phyloP scores from a whole-genome alignment of 306 rosid genomes.

The Pterocarpus santalinus region DNA sequence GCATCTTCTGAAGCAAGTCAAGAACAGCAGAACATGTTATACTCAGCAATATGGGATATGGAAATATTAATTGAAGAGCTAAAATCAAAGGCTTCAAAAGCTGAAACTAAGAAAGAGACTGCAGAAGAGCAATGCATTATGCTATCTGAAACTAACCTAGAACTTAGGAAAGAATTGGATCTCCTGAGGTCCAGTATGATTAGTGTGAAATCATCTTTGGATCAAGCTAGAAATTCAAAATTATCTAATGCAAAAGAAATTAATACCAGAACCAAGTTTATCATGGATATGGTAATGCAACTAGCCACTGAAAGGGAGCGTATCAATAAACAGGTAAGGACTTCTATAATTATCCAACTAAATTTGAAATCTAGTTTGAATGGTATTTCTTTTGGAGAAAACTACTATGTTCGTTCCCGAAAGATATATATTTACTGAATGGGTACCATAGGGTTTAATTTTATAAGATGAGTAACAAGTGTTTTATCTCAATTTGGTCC shows the following conservation, averaged over 20 bases:
- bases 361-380: neutral
- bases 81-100: constrained; percentile 84
- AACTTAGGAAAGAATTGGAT: constrained; percentile 71
- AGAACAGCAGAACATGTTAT: constrained; percentile 97
- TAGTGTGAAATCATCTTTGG: constrained; percentile 71
- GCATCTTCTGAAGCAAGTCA: constrained; percentile 90
- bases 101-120: constrained; percentile 74
- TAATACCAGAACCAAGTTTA: constrained; percentile 60
- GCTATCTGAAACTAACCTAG: constrained; percentile 72
- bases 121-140: constrained; percentile 68
- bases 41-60: constrained; percentile 98
- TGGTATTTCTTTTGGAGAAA: neutral
- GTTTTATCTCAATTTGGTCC: constrained; percentile 12
- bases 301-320: constrained; percentile 80
- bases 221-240: constrained; percentile 60
- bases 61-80: constrained; percentile 95
- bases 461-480: neutral
- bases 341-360: constrained; percentile 23
- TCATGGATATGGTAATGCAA: constrained; percentile 81
- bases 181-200: constrained; percentile 61
- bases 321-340: constrained; percentile 74
- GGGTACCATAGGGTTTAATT: constrained; percentile 13
- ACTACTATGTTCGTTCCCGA: neutral
- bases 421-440: constrained; percentile 19
- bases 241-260: constrained; percentile 68